Evolutionary conservation across 2,329 filamentous ascomycete species (phyloP).

Genomic region (Aspergillus carbonarius): DNA sequence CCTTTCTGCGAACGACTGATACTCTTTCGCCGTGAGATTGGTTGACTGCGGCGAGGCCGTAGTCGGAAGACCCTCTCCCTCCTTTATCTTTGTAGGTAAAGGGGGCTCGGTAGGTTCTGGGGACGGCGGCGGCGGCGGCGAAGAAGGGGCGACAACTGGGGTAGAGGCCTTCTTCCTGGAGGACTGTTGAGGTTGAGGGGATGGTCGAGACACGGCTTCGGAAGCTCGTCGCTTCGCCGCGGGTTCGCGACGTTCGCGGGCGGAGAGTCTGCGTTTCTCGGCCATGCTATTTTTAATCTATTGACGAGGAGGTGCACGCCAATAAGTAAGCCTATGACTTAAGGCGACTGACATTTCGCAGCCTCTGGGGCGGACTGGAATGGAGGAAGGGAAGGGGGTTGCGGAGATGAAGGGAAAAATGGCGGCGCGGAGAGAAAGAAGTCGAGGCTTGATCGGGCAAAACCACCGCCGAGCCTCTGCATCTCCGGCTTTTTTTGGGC

Average conservation of each 20-base stretch:
- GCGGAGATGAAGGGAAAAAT: slow-evolving; percentile 15
- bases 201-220: slow-evolving; percentile 34
- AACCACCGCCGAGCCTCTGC: background rate
- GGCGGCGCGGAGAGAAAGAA: slow-evolving; percentile 1
- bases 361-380: background rate
- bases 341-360: slow-evolving; percentile 12
- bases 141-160: slow-evolving; percentile 21
- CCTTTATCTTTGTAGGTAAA: slow-evolving; percentile 54
- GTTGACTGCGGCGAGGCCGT: slow-evolving; percentile 51
- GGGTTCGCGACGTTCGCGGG: slow-evolving; percentile 46
- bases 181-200: slow-evolving; percentile 26
- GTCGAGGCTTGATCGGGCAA: background rate
- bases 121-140: slow-evolving; percentile 29
- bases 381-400: slow-evolving; percentile 2
- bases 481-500: background rate
- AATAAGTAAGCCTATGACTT: background rate
- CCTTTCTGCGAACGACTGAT: slow-evolving; percentile 61
- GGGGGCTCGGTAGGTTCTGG: slow-evolving; percentile 37
- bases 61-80: slow-evolving; percentile 56
- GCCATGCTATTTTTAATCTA: slow-evolving; percentile 30
- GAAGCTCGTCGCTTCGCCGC: slow-evolving; percentile 45
- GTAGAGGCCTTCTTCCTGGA: slow-evolving; percentile 38
- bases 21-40: slow-evolving; percentile 52
- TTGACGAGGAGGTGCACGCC: background rate
- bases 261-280: slow-evolving; percentile 45